Base-by-base conservation (phyloP, 768 basidiomycete species). In the Boletus vinaceobasis region DNA sequence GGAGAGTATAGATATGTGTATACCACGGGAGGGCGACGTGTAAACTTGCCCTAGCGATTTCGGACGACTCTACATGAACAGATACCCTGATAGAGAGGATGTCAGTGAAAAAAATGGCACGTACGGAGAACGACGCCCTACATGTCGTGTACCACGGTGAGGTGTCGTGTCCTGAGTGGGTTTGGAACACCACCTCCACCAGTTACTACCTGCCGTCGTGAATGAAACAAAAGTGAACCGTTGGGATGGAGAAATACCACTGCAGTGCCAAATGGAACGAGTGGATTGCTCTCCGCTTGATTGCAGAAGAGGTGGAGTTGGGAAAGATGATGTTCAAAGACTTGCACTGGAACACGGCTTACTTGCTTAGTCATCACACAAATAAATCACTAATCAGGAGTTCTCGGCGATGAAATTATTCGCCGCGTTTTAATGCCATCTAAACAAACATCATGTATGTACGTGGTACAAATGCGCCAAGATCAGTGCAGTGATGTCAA, bases 1-100 rank as follows among this genome's bases (percentile, higher is more conserved):
- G 91, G 17, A 85, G 53, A 6, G 85, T 79, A 65, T 93, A 93
- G 51, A 92, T 69, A 64, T 90, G 85, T 38, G 75, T 78, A 63
- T 84, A 80, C 78, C 82, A 80, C n/a, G 87, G 86, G 47, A 86
- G 75, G 46, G 81, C 76, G 53, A 82, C 74, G 64, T 87, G 88
- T 52, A 90, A 70, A 64, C 79, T 85, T 46, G 87, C 85, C 38
- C 79, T 72, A 37, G 81, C 78, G 48, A 90, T 88, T 69, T 90
- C 89, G 39, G 78, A 66, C 10, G 87, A 89, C 51, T 79, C 70
- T 47, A 90, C 81, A 48, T 74, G 71, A 43, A 88, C 73, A 10
- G 72, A 68, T 19, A 69, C 66, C 76, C 77, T 80, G 45, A 10
- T 4, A 3, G 26, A 42, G 11, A 37, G 7, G 1, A 2, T 0